These are phyloP conservation scores for Fulvia fulva DNA, from an alignment of 2,329 filamentous ascomycete genomes.

Conservation along the genomic window DNA sequence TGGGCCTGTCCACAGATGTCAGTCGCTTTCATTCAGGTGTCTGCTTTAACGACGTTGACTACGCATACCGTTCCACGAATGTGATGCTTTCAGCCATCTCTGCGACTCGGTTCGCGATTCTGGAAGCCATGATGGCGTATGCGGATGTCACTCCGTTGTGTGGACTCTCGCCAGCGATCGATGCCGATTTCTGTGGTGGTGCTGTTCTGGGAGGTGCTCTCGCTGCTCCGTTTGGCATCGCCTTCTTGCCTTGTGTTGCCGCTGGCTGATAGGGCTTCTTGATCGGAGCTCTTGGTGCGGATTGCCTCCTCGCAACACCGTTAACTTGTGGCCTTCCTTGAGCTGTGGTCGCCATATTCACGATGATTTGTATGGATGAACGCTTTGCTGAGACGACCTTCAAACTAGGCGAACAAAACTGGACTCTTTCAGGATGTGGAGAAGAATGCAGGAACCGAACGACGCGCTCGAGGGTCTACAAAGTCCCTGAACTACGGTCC, in stretches of 20 bases:
- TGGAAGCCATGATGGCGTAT: constrained; percentile 49
- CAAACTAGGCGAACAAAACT: not conserved
- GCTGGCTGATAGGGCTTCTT: constrained; percentile 19
- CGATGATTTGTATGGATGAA: not conserved
- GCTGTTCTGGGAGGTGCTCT: constrained; percentile 22
- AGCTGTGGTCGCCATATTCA: constrained; percentile 21
- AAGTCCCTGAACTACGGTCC: not conserved
- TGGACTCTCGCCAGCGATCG: constrained; percentile 30
- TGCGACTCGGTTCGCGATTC: constrained; percentile 49
- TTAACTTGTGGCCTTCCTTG: constrained; percentile 21
- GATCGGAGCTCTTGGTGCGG: constrained; percentile 20
- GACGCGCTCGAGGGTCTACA: not conserved
- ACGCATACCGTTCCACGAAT: constrained; percentile 43
- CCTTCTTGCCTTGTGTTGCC: constrained; percentile 18
- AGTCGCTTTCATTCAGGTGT: not conserved
- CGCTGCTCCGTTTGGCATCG: constrained; percentile 18
- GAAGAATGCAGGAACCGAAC: constrained; percentile 2
- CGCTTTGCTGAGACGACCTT: not conserved
- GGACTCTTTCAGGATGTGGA: not conserved
- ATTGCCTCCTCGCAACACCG: constrained; percentile 25
- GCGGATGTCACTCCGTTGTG: constrained; percentile 37
- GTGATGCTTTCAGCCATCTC: constrained; percentile 53
- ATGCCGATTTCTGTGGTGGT: constrained; percentile 33
- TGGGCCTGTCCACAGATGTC: constrained; percentile 9
- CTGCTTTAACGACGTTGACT: not conserved